A percentile compares a stretch with the other conserved stretches of the same genome.
Evolutionary conservation across 345 rosid genomes (phyloP).

Genomic region (Populus ilicifolia): DNA sequence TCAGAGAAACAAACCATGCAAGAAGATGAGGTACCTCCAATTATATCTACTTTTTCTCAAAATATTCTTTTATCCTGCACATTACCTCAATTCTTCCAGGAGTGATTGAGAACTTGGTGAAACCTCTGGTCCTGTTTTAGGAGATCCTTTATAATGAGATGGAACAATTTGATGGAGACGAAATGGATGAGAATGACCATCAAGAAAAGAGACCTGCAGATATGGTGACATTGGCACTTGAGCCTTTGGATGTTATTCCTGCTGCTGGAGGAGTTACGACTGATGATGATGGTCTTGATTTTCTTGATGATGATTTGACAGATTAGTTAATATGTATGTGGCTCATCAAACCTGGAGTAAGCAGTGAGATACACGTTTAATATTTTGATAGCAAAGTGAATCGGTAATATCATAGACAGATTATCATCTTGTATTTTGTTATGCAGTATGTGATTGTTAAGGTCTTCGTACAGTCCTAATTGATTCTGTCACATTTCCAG

Average conservation of each 20-base stretch:
- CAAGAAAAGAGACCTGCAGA: constrained; percentile 39
- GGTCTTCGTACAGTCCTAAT: constrained; percentile 1
- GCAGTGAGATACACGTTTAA: constrained; percentile 22
- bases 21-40: constrained; percentile 60
- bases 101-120: not conserved
- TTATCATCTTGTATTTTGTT: constrained; percentile 20
- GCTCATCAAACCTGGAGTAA: constrained; percentile 26
- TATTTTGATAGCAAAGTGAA: not conserved
- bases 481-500: constrained; percentile 7
- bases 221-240: constrained; percentile 37
- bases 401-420: constrained; percentile 3
- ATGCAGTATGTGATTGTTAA: constrained; percentile 7
- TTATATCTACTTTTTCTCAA: not conserved
- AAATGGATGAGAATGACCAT: constrained; percentile 41
- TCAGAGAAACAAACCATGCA: constrained; percentile 36
- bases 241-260: constrained; percentile 40
- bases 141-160: constrained; percentile 44
- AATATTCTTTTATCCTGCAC: not conserved
- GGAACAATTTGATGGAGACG: constrained; percentile 42
- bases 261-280: constrained; percentile 39
- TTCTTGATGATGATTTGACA: constrained; percentile 51
- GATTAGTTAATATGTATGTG: constrained; percentile 23
- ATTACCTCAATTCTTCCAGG: constrained; percentile 5
- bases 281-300: constrained; percentile 56
- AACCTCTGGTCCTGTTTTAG: constrained; percentile 30